These are phyloP conservation scores for Trichoderma oligosporum DNA, from an alignment of 2,329 filamentous ascomycete species.

Conservation along the genomic window DNA sequence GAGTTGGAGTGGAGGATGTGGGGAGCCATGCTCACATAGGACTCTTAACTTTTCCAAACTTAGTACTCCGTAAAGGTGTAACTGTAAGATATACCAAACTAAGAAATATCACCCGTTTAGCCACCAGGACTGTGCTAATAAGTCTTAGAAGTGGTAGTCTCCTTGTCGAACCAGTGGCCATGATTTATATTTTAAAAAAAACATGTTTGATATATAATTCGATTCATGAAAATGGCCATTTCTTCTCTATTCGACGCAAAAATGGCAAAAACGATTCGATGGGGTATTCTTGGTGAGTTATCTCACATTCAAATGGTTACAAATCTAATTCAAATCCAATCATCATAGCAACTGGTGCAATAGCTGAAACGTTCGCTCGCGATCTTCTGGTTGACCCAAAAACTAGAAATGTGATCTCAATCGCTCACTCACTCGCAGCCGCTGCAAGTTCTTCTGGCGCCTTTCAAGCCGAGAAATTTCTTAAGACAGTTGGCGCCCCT, in stretches of 20 bases:
- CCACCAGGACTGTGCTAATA: too few species aligned
- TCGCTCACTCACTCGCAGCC: neutral
- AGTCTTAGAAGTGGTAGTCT: too few species aligned
- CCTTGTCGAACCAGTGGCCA: too few species aligned
- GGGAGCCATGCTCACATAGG: too few species aligned
- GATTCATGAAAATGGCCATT: neutral
- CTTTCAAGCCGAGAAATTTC: neutral
- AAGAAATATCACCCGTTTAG: too few species aligned
- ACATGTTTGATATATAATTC: neutral
- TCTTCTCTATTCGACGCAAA: neutral
- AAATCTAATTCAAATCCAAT: neutral
- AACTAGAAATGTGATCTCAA: neutral
- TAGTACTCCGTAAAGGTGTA: too few species aligned
- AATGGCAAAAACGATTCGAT: neutral
- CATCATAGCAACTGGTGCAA: neutral
- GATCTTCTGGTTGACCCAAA: neutral
- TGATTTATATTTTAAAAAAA: too few species aligned
- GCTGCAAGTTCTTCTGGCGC: neutral
- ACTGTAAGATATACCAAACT: too few species aligned
- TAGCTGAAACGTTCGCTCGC: neutral
- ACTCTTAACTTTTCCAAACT: too few species aligned
- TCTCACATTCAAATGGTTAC: neutral
- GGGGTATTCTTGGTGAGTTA: neutral
- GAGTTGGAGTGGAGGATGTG: too few species aligned
- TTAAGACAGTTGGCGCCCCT: neutral